Evolutionary conservation across 306 rosid genomes (phyloP), one percentile per base, ranked within the genome.

Genomic region (Canavalia gladiata): DNA sequence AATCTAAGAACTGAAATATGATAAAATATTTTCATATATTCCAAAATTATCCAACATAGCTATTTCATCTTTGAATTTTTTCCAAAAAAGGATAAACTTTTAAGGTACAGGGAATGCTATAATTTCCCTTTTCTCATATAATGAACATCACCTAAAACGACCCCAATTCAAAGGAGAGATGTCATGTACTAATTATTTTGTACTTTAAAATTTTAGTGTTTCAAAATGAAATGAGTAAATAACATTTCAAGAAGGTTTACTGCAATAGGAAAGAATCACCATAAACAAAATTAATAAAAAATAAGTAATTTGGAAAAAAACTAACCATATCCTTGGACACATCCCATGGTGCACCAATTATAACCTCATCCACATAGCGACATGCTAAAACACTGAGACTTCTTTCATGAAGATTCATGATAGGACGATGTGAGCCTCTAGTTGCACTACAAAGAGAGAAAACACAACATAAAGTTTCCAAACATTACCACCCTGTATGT

Each of bases 351-450:
- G 99, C 97, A 70, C 99, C 99, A 42, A 95, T 95, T 84, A 95
- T 95, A 85, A 95, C 99, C 89, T 95, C 99, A 10, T 95, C 99
- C 78, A 95, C 99, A 59, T 95, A 87, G 76, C 99, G 97, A 84
- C 99, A 92, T 41, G 97, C 99, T 87, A 95, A 87, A 62, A 95
- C 99, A 74, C 99, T 95, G 64, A 95, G 83, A 89, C 99, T 95
- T 89, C 99, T 90, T 86, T 95, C 99, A 51, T 95, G 99, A 79
- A 95, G 99, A 86, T 90, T 91, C 99, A 95, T 95, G 82, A 95
- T 92, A 30, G 99, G 99, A 58, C 94, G 97, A 90, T 95, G 99
- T 68, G 89, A 91, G 75, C 99, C 99, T 89, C 95, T 92, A 75
- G 84, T 86, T 71, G 86, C 87, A 88, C 99, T 95, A 84, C 72